phyloP scores from a whole-genome alignment of 2,329 filamentous ascomycete genomes.

The Dendrostoma leiphaemia region DNA sequence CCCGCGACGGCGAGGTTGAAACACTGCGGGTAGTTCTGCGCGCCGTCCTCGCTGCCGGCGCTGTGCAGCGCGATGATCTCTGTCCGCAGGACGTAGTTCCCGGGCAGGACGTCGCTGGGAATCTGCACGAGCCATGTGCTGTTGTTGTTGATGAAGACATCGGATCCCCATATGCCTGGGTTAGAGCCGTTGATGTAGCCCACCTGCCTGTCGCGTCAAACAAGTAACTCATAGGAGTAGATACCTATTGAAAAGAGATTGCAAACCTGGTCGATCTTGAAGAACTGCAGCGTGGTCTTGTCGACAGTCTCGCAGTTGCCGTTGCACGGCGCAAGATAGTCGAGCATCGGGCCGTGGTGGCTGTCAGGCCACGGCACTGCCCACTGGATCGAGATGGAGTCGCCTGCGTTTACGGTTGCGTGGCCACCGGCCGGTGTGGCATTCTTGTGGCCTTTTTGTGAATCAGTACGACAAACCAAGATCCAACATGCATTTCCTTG shows the following conservation, averaged over 20 bases:
- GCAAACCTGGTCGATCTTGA: constrained; percentile 35
- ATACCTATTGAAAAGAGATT: too few relatives aligned
- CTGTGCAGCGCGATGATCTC: constrained; percentile 46
- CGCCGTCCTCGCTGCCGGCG: constrained; percentile 35
- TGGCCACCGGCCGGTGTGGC: constrained; percentile 28
- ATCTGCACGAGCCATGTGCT: constrained; percentile 43
- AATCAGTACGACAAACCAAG: not conserved
- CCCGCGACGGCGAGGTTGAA: constrained; percentile 49
- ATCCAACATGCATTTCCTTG: too few relatives aligned
- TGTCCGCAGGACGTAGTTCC: constrained; percentile 45
- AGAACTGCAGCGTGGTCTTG: constrained; percentile 34
- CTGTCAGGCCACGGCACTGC: constrained; percentile 15
- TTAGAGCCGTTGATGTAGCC: constrained; percentile 26
- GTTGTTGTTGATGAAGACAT: constrained; percentile 43
- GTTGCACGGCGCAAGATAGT: constrained; percentile 34
- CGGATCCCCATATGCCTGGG: constrained; percentile 33
- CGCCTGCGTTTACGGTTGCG: constrained; percentile 29
- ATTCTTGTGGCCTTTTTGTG: constrained; percentile 27
- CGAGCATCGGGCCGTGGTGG: constrained; percentile 30
- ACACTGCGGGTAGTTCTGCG: constrained; percentile 48
- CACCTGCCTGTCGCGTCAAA: too few relatives aligned
- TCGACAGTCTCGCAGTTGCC: constrained; percentile 33
- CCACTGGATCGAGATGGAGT: constrained; percentile 23
- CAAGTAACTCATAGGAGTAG: too few relatives aligned
- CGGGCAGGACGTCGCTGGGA: constrained; percentile 35